Evolutionary conservation across 805 yeast genomes (phyloP).

Genomic region (Kodamaea restingae): DNA sequence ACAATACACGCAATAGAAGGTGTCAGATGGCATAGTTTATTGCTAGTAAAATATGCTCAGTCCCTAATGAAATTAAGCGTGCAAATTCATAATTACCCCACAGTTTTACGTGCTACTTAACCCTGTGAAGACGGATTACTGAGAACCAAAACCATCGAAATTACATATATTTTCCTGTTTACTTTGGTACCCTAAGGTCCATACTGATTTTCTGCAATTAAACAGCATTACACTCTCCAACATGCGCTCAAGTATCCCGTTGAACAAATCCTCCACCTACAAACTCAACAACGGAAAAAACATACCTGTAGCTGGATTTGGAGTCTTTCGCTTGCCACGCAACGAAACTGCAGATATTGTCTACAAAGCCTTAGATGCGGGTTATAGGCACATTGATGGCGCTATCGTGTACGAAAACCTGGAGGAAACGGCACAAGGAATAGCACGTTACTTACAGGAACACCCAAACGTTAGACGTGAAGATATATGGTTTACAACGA

Average conservation of each 20-base stretch:
- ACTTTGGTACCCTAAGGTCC: no score
- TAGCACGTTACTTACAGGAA: slow-evolving; percentile 47
- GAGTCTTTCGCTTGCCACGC: slow-evolving; percentile 46
- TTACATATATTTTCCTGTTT: no score
- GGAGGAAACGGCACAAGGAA: slow-evolving; percentile 55
- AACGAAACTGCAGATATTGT: slow-evolving; percentile 42
- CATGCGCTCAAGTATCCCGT: slow-evolving; percentile 27
- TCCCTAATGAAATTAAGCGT: no score
- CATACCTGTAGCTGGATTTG: slow-evolving; percentile 57
- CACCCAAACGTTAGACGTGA: slow-evolving; percentile 31
- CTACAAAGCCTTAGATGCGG: slow-evolving; percentile 53
- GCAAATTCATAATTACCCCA: no score
- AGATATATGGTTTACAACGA: slow-evolving; percentile 37
- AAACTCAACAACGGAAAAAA: slow-evolving; percentile 51
- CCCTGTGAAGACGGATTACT: no score
- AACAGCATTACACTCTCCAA: not conserved
- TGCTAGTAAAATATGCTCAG: no score
- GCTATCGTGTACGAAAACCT: slow-evolving; percentile 71
- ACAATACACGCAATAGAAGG: no score
- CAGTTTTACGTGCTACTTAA: no score
- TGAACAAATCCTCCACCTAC: slow-evolving; percentile 32
- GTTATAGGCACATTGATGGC: slow-evolving; percentile 72
- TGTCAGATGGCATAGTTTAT: no score
- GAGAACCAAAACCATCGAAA: no score
- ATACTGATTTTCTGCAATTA: no score